Evolutionary conservation across 2,329 filamentous ascomycete species (phyloP).

Genomic region (Cordyceps farinosa): DNA sequence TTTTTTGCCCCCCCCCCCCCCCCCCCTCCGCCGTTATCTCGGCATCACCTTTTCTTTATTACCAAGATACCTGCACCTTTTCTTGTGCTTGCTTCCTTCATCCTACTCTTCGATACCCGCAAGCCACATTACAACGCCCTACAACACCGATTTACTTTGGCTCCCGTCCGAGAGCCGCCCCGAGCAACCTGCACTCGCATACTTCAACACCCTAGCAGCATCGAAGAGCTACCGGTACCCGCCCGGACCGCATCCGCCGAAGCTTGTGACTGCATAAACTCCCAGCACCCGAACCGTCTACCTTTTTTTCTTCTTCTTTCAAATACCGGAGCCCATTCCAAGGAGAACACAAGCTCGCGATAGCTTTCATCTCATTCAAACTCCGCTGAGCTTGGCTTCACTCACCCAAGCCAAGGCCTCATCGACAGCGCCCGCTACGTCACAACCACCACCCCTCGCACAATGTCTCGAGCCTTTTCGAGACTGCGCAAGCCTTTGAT

Average conservation of each 20-base stretch:
- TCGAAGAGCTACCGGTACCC: conserved; percentile 2
- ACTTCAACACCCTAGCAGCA: neutral
- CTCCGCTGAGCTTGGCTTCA: neutral
- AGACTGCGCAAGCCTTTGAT: conserved; percentile 34
- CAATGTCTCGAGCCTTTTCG: conserved; percentile 35
- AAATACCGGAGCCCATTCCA: neutral
- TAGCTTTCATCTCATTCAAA: neutral
- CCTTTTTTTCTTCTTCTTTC: too few relatives aligned
- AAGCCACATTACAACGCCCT: neutral
- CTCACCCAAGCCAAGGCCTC: neutral
- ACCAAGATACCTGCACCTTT: neutral
- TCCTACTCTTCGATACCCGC: neutral
- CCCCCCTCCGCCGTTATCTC: neutral
- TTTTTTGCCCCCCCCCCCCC: too few relatives aligned
- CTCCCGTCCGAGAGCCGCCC: neutral
- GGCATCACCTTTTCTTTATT: neutral
- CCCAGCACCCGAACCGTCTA: neutral
- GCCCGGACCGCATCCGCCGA: conserved; percentile 8
- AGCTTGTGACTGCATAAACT: neutral
- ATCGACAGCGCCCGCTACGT: neutral
- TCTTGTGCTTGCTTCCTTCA: neutral
- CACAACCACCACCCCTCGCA: neutral
- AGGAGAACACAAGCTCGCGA: neutral
- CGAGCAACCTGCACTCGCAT: neutral
- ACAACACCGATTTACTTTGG: neutral